phyloP scores from a whole-genome alignment of 1,284 basidiomycete species.

The Flammula alnicola region DNA sequence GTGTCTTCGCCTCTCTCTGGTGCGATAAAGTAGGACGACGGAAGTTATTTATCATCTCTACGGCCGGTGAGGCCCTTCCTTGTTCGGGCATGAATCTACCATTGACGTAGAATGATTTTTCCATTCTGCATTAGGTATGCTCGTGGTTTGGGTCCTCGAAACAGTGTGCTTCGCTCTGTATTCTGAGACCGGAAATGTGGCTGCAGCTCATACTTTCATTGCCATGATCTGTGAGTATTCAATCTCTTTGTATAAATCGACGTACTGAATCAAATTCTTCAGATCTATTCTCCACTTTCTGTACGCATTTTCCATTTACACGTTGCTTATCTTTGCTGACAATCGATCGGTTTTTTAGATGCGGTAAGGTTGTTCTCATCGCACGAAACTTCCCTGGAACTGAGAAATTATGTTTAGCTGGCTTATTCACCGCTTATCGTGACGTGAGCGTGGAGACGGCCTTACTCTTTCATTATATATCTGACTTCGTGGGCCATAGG shows the following conservation, averaged over 20 bases:
- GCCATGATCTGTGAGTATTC: conserved; percentile 26
- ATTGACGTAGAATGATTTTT: background rate
- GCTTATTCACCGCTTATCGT: conserved; percentile 25
- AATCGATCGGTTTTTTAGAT: background rate
- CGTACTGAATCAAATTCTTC: too few species aligned
- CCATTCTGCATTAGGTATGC: conserved; percentile 12
- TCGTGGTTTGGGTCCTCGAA: conserved; percentile 20
- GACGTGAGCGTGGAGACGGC: conserved; percentile 26
- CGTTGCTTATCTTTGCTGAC: background rate
- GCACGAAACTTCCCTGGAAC: background rate
- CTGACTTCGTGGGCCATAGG: conserved; percentile 11
- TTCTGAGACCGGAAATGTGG: conserved; percentile 17
- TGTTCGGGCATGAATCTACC: background rate
- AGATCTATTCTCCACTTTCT: conserved; percentile 21
- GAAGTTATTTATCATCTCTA: conserved; percentile 19
- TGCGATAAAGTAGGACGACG: conserved; percentile 22
- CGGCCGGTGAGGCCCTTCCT: conserved; percentile 5
- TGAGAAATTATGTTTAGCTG: conserved; percentile 23
- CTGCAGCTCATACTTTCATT: conserved; percentile 23
- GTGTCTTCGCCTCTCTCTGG: conserved; percentile 20
- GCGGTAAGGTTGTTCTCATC: conserved; percentile 1
- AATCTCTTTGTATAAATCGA: background rate
- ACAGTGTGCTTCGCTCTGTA: conserved; percentile 26
- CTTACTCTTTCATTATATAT: background rate
- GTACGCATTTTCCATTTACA: conserved; percentile 23